phyloP scores from a whole-genome alignment of 2,329 filamentous ascomycete genomes.

The Aureobasidium sp. region DNA sequence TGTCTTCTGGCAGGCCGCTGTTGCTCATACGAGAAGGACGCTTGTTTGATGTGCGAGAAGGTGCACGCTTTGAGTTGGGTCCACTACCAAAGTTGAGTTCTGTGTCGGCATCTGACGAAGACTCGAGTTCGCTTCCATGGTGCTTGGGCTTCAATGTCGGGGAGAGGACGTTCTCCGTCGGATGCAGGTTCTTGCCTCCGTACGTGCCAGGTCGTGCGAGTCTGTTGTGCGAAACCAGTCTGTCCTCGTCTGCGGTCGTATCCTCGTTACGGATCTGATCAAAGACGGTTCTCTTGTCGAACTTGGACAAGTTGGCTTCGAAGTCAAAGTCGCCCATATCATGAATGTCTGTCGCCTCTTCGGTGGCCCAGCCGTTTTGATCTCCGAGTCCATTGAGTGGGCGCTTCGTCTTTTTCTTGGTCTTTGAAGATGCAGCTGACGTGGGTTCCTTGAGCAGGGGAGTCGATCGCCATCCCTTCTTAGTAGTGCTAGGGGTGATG shows the following conservation, averaged over 20 bases:
- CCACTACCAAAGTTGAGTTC: slow-evolving; percentile 27
- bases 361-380: slow-evolving; percentile 85
- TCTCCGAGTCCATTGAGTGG: slow-evolving; percentile 41
- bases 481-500: slow-evolving; percentile 27
- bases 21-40: slow-evolving; percentile 23
- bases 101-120: slow-evolving; percentile 27
- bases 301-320: slow-evolving; percentile 78
- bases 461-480: slow-evolving; percentile 60
- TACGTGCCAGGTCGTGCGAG: slow-evolving; percentile 42
- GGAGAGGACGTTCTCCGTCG: slow-evolving; percentile 84
- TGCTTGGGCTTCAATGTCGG: slow-evolving; percentile 27
- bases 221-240: slow-evolving; percentile 85
- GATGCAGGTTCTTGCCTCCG: slow-evolving; percentile 79
- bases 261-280: slow-evolving; percentile 87
- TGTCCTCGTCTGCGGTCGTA: slow-evolving; percentile 75
- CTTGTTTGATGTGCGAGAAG: slow-evolving; percentile 32
- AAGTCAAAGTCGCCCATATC: slow-evolving; percentile 95
- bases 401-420: slow-evolving; percentile 35
- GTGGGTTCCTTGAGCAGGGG: slow-evolving; percentile 54
- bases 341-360: slow-evolving; percentile 89
- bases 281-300: slow-evolving; percentile 88
- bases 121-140: slow-evolving; percentile 22
- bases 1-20: slow-evolving; percentile 32
- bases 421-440: slow-evolving; percentile 23
- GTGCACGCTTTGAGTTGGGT: slow-evolving; percentile 25